Percentiles rank a stretch among this genome's conserved stretches.
Conservation (phyloP, 2,329 filamentous ascomycete species). For the Furcasterigmium furcatum region DNA sequence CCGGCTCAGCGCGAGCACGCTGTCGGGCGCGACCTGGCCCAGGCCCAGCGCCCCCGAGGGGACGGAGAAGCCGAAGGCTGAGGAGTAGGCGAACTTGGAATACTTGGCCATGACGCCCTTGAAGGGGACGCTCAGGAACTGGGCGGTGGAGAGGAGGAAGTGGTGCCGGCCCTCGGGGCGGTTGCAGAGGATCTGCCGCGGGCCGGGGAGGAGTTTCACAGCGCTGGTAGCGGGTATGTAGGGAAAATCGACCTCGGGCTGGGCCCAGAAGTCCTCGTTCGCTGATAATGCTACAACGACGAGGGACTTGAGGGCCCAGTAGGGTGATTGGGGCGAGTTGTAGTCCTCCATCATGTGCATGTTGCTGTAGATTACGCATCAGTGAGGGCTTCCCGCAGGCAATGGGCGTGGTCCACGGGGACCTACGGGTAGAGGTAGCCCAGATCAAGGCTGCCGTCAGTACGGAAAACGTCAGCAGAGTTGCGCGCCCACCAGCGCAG, state of each 20-base stretch:
- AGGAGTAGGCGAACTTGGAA: slow-evolving; percentile 45
- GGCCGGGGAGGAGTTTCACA: slow-evolving; percentile 11
- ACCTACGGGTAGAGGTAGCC: slow-evolving; percentile 29
- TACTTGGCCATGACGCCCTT: slow-evolving; percentile 42
- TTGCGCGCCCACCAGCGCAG: slow-evolving; percentile 44
- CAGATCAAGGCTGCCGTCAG: slow-evolving; percentile 46
- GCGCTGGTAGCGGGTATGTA: background rate
- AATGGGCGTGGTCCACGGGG: too few relatives aligned
- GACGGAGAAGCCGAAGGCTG: slow-evolving; percentile 41
- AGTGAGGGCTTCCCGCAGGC: too few relatives aligned
- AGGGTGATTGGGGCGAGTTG: slow-evolving; percentile 53
- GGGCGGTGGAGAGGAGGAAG: slow-evolving; percentile 36
- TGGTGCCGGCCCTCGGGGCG: slow-evolving; percentile 28
- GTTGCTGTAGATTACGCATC: slow-evolving; percentile 22
- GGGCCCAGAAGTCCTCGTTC: slow-evolving; percentile 40
- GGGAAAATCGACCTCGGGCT: slow-evolving; percentile 11
- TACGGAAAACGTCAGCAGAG: slow-evolving; percentile 38
- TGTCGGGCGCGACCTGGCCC: slow-evolving; percentile 30
- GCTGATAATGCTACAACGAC: slow-evolving; percentile 32
- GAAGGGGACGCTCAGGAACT: slow-evolving; percentile 32
- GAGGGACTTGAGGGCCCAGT: slow-evolving; percentile 51
- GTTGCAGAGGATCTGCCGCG: slow-evolving; percentile 43
- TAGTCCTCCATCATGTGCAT: slow-evolving; percentile 55
- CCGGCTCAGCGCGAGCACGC: slow-evolving; percentile 20
- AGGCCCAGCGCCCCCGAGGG: slow-evolving; percentile 28